A percentile compares a stretch with the other conserved stretches of the same genome.
phyloP scores from a whole-genome alignment of 2,329 filamentous ascomycete species.

The Aureobasidium sp. region DNA sequence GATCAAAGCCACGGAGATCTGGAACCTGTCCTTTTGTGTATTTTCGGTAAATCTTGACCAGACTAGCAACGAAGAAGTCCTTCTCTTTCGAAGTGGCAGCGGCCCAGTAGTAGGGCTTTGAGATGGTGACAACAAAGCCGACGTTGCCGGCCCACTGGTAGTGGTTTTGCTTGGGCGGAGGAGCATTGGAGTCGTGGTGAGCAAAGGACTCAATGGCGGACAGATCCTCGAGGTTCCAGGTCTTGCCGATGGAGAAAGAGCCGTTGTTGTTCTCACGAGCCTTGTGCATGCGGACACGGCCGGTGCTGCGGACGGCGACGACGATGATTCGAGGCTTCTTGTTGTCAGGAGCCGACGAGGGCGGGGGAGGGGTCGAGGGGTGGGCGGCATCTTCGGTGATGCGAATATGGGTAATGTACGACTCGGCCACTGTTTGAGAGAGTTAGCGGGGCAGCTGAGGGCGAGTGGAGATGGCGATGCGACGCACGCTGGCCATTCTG shows the following conservation, averaged over 20 bases:
- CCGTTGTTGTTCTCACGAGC: constrained; percentile 91
- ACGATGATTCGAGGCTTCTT: constrained; percentile 91
- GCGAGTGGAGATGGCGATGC: constrained; percentile 7
- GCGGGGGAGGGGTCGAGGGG: constrained; percentile 76
- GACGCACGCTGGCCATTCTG: constrained; percentile 72
- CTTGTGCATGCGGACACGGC: constrained; percentile 91
- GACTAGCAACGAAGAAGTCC: constrained; percentile 93
- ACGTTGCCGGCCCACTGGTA: constrained; percentile 71
- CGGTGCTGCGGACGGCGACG: constrained; percentile 84
- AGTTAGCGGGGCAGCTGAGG: not conserved
- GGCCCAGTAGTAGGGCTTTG: constrained; percentile 96
- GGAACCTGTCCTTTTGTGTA: constrained; percentile 84
- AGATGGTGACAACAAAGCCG: constrained; percentile 80
- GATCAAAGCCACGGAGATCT: constrained; percentile 72
- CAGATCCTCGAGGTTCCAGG: constrained; percentile 92
- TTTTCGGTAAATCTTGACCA: constrained; percentile 94
- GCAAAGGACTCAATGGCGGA: constrained; percentile 74
- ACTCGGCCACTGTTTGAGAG: constrained; percentile 59
- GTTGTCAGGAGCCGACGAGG: constrained; percentile 59
- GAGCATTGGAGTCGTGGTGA: constrained; percentile 35
- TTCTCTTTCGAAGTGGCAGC: constrained; percentile 91
- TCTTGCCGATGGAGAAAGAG: constrained; percentile 94
- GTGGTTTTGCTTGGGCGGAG: constrained; percentile 47
- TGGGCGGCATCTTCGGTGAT: constrained; percentile 79
- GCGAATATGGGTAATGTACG: constrained; percentile 94